phyloP scores from a whole-genome alignment of 108 stramenopile species.

The Epipyxis sp. region DNA sequence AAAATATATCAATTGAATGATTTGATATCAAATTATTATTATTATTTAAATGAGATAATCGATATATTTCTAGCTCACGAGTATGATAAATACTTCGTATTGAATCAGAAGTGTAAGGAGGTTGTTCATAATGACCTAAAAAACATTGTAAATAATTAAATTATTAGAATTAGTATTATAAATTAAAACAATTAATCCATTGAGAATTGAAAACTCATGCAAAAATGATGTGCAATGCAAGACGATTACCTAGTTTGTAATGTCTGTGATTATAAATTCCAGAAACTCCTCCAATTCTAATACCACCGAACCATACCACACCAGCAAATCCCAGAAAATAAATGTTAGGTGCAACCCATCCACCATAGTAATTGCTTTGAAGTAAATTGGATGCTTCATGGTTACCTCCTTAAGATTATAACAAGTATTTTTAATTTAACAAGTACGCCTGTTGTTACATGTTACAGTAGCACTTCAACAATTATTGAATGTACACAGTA shows the following conservation, averaged over 20 bases:
- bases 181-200: too few relatives aligned
- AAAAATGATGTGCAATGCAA: too few relatives aligned
- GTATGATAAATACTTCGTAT: conserved; percentile 88
- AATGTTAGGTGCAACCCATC: conserved; percentile 98
- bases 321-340: conserved; percentile 91
- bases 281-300: conserved; percentile 88
- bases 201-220: too few relatives aligned
- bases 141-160: too few relatives aligned
- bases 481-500: too few relatives aligned
- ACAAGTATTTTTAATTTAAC: too few relatives aligned
- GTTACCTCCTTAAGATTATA: too few relatives aligned
- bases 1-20: conserved; percentile 65
- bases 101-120: conserved; percentile 68
- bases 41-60: conserved; percentile 58
- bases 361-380: conserved; percentile 90
- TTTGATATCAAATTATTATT: background rate
- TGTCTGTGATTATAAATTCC: conserved; percentile 87
- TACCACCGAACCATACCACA: conserved; percentile 70
- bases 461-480: too few relatives aligned
- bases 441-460: too few relatives aligned
- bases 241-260: conserved; percentile 55
- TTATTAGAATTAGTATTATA: too few relatives aligned
- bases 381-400: conserved; percentile 93
- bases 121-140: conserved; percentile 65
- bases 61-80: conserved; percentile 75